Base-by-base conservation (phyloP, 140 eudicot species). In the Artemisia princeps region DNA sequence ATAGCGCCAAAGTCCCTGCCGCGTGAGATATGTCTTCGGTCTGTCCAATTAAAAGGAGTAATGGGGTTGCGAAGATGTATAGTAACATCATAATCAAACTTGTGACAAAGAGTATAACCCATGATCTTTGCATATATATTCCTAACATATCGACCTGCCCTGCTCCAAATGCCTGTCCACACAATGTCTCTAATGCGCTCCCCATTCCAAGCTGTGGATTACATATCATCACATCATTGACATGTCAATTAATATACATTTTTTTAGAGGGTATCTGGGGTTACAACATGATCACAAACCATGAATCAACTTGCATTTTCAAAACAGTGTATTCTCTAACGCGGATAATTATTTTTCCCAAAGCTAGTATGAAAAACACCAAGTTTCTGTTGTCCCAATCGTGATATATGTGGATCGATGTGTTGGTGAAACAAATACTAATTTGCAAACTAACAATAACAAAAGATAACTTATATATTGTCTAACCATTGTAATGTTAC, bases 151-250 rank as follows among this genome's bases (percentile, higher is more conserved):
- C 84, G 0, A 80, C 2, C 10, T 87, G 84, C 2, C 91, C 91
- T 26, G 91, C 95, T 14, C 95, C 95, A 17, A 33, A 84, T 16
- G 95, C 95, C 74, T 84, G 91, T 3, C 95, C 95, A 26, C 95
- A 87, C 10, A 87, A 72, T 1, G 95, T 87, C 76, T 84, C 95
- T 4, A 84, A 68, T 13, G 95, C 95, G 33, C 95, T 87, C 58
- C 88, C 92, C 95, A 87, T 87, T 0, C 95, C 92, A 12, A 87
- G 26, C 95, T 87, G 70, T 61, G 23, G 60, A 14, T n/a, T 26
- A 12, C 10, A n/a, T 13, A 4, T 0, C 63, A 58, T 55, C 9
- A 9, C 13, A 57, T 10, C 10, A 22, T 2, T 55, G 44, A 22
- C 10, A 17, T 20, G 20, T 57, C 28, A 23, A 37, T 6, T 8